These are phyloP conservation scores for Myxozyma geophila DNA, from an alignment of 805 yeast species.

Conservation along the genomic window DNA sequence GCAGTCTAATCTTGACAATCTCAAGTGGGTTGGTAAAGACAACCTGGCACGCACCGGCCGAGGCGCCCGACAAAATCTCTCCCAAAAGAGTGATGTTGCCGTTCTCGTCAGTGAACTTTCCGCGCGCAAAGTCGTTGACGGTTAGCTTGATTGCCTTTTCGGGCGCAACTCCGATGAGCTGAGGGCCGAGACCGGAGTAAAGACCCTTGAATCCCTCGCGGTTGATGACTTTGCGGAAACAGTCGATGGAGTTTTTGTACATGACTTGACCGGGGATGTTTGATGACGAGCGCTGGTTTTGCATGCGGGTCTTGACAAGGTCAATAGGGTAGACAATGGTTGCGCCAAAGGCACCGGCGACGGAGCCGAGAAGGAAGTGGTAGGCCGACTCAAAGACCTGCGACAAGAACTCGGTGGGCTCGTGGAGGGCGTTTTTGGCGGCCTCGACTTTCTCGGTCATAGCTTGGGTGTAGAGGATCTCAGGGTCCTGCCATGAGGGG, in stretches of 20 bases:
- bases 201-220: constrained; percentile 84
- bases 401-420: constrained; percentile 53
- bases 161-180: constrained; percentile 95
- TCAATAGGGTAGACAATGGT: constrained; percentile 97
- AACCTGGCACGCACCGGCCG: constrained; percentile 97
- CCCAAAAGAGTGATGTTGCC: constrained; percentile 58
- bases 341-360: constrained; percentile 99
- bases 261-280: constrained; percentile 52
- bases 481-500: constrained; percentile 51
- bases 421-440: constrained; percentile 48
- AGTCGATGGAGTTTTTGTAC: constrained; percentile 82
- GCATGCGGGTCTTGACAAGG: constrained; percentile 95
- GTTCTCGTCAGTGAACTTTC: constrained; percentile 61
- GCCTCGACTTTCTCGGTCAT: constrained; percentile 45
- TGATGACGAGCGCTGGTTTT: constrained; percentile 75
- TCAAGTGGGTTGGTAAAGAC: constrained; percentile 95
- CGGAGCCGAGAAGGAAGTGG: constrained; percentile 86
- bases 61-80: constrained; percentile 87
- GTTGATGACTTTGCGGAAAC: constrained; percentile 74
- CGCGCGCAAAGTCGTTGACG: constrained; percentile 85
- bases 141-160: constrained; percentile 97
- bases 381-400: constrained; percentile 81
- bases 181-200: constrained; percentile 92
- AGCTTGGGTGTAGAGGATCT: constrained; percentile 35
- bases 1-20: constrained; percentile 91